Evolutionary conservation across 495 filamentous ascomycete genomes (phyloP).

Genomic region (Pseudevernia furfuracea): DNA sequence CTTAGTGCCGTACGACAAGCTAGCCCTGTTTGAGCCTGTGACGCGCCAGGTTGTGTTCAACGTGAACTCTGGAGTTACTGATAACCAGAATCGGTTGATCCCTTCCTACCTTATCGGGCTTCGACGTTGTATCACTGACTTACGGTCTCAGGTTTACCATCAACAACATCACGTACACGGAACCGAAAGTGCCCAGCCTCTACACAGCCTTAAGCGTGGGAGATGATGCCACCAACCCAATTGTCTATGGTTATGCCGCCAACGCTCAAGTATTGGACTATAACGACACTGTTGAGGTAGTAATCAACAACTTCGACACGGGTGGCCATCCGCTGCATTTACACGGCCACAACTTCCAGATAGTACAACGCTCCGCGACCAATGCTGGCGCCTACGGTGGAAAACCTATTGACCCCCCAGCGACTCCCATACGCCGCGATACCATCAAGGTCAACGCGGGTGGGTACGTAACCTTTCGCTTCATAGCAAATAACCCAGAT

Average conservation of each 20-base stretch:
- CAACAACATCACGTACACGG: constrained; percentile 41
- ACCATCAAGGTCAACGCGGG: constrained; percentile 1
- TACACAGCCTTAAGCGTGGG: constrained; percentile 55
- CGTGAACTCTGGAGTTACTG: constrained; percentile 1
- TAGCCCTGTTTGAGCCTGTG: not conserved
- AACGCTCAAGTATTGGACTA: constrained; percentile 33
- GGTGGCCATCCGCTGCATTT: constrained; percentile 60
- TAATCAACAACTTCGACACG: constrained; percentile 57
- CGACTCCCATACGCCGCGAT: constrained; percentile 2
- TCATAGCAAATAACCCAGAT: constrained; percentile 23
- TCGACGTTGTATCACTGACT: not conserved
- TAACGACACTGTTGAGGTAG: constrained; percentile 51
- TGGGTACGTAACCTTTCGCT: constrained; percentile 3
- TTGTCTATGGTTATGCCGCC: constrained; percentile 2
- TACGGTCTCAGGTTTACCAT: constrained; percentile 34
- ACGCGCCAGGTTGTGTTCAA: not conserved
- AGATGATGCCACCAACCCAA: constrained; percentile 40
- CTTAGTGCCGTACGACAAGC: constrained; percentile 6
- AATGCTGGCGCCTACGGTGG: constrained; percentile 41
- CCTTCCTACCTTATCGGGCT: not conserved
- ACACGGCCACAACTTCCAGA: constrained; percentile 53
- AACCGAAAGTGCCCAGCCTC: constrained; percentile 65
- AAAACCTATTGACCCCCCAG: not conserved
- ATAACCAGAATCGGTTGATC: constrained; percentile 10
- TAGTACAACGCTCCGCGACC: constrained; percentile 33